Conservation (phyloP, 768 basidiomycete genomes). For the Brasilioporus rufonigricans region DNA sequence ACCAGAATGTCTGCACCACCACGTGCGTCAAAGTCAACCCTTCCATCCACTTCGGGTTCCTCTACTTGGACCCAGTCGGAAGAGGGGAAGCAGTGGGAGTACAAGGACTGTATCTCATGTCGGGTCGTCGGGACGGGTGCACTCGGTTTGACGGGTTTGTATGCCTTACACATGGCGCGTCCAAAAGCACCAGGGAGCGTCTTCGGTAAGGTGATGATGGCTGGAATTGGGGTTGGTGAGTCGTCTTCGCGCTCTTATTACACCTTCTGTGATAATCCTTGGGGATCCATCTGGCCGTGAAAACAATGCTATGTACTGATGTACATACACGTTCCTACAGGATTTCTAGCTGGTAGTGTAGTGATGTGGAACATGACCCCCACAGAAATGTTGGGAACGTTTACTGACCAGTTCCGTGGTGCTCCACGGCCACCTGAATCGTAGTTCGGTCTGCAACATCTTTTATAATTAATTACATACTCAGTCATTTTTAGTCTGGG, state of each 20-base stretch:
- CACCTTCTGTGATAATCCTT: not conserved
- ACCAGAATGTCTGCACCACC: conserved; percentile 21
- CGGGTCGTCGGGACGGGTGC: conserved; percentile 65
- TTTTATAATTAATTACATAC: conserved; percentile 2
- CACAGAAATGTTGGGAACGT: conserved; percentile 19
- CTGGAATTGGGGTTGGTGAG: conserved; percentile 61
- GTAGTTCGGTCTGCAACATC: not conserved
- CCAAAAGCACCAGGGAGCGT: conserved; percentile 58
- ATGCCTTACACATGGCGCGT: conserved; percentile 66
- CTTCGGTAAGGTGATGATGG: conserved; percentile 59
- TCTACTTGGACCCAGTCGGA: conserved; percentile 1
- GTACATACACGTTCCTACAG: conserved; percentile 3
- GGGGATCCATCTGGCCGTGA: not conserved
- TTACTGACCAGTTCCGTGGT: conserved; percentile 11
- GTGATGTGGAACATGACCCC: conserved; percentile 32
- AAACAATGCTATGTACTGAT: conserved; percentile 7
- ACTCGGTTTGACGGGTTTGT: conserved; percentile 60
- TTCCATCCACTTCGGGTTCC: not conserved
- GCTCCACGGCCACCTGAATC: not conserved
- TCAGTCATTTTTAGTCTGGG: not conserved
- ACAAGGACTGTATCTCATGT: conserved; percentile 66
- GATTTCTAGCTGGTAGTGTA: conserved; percentile 30
- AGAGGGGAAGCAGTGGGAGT: conserved; percentile 12
- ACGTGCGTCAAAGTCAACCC: conserved; percentile 4
- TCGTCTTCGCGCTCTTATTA: not conserved